Percentiles rank a stretch among this genome's conserved stretches.
Evolutionary conservation across 768 basidiomycete genomes (phyloP).

Genomic region (Kwoniella sp.): DNA sequence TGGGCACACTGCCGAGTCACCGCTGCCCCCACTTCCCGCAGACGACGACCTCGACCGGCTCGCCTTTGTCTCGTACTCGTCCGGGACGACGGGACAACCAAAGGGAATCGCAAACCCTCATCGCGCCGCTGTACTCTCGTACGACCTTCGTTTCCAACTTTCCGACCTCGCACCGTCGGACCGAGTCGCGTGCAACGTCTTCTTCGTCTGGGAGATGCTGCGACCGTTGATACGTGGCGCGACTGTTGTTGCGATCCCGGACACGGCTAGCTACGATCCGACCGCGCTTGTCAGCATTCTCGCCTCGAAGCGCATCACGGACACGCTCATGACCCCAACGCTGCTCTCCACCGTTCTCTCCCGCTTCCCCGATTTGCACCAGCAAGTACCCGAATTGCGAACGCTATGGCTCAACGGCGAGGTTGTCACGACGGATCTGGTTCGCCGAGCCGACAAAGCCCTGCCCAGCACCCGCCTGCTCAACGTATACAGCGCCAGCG

Average conservation of each 20-base stretch:
- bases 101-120: conserved; percentile 27
- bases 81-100: conserved; percentile 23
- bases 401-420: conserved; percentile 24
- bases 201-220: conserved; percentile 26
- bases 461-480: conserved; percentile 18
- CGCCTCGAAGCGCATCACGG: conserved; percentile 17
- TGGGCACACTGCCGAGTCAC: conserved; percentile 3
- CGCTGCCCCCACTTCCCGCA: conserved; percentile 4
- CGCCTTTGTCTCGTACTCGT: conserved; percentile 22
- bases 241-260: conserved; percentile 25
- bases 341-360: conserved; percentile 23
- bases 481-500: conserved; percentile 25
- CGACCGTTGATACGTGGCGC: conserved; percentile 19
- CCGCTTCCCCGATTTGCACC: conserved; percentile 17
- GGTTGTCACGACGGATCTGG: conserved; percentile 24
- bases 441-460: conserved; percentile 12
- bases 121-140: conserved; percentile 20
- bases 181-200: conserved; percentile 23
- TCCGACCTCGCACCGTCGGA: conserved; percentile 17
- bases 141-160: conserved; percentile 18
- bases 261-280: conserved; percentile 22
- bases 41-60: conserved; percentile 21
- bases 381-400: conserved; percentile 15
- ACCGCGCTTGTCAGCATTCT: conserved; percentile 14
- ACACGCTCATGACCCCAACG: conserved; percentile 25